Percentiles rank a stretch among this genome's conserved stretches.
phyloP scores from a whole-genome alignment of 176 grass and related monocot genomes.

The Carex kokanica region DNA sequence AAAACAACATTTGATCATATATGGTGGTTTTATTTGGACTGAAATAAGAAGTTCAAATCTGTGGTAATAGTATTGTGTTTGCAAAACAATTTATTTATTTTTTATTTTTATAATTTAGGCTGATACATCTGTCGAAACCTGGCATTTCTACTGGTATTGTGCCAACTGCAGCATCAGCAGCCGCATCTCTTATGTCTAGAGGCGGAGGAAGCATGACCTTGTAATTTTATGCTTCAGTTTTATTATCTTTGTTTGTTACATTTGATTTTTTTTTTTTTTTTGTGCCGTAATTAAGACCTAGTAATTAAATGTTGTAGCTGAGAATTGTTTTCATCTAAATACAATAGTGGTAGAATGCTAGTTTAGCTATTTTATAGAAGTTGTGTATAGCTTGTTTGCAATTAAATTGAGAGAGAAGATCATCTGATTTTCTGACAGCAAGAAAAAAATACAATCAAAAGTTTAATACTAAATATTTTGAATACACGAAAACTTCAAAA shows the following conservation, averaged over 20 bases:
- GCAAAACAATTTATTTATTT: neutral
- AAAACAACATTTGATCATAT: neutral
- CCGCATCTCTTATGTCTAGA: constrained; percentile 75
- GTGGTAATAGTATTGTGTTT: neutral
- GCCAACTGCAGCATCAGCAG: constrained; percentile 61
- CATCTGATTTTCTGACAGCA: too few relatives aligned
- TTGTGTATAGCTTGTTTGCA: too few relatives aligned
- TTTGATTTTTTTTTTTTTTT: too few relatives aligned
- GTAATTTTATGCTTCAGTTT: constrained; percentile 23
- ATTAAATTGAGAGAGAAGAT: too few relatives aligned
- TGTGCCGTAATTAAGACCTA: neutral
- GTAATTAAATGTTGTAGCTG: neutral
- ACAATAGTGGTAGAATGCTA: too few relatives aligned
- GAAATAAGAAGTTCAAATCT: constrained; percentile 1
- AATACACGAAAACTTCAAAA: neutral
- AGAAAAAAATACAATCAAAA: neutral
- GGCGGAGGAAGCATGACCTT: constrained; percentile 47
- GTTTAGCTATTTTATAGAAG: too few relatives aligned
- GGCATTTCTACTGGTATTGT: constrained; percentile 73
- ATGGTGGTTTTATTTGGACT: neutral
- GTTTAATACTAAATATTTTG: neutral
- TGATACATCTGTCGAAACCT: constrained; percentile 85
- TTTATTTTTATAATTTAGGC: constrained; percentile 43
- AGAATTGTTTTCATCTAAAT: neutral
- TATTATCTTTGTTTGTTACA: neutral